A percentile compares a stretch with the other conserved stretches of the same genome.
These are phyloP conservation scores for Onygena corvina DNA, from an alignment of 2,329 filamentous ascomycete genomes.

Conservation along the genomic window DNA sequence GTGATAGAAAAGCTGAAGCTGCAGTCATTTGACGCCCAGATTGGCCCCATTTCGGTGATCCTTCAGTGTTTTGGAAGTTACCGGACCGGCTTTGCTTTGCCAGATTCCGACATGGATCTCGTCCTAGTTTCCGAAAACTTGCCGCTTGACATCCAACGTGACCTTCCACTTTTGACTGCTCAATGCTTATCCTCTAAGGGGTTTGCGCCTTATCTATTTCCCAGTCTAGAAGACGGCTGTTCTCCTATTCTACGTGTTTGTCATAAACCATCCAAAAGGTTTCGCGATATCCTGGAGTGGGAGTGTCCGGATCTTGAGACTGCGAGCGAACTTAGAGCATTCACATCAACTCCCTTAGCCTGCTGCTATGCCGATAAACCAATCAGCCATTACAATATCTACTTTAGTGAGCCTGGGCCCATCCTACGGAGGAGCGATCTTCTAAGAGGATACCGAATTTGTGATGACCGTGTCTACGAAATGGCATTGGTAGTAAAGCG, in stretches of 20 bases:
- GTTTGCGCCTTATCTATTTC: slow-evolving; percentile 64
- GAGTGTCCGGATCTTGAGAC: slow-evolving; percentile 14
- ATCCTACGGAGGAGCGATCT: slow-evolving; percentile 74
- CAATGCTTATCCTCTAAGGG: slow-evolving; percentile 59
- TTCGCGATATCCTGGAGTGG: slow-evolving; percentile 34
- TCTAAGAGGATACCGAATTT: slow-evolving; percentile 68
- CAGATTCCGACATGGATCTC: slow-evolving; percentile 83
- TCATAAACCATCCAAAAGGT: slow-evolving; percentile 50
- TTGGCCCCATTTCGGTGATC: neutral
- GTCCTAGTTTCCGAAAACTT: slow-evolving; percentile 35
- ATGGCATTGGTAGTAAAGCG: slow-evolving; percentile 80
- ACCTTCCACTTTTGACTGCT: slow-evolving; percentile 63
- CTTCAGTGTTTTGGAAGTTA: slow-evolving; percentile 69
- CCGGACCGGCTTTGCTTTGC: slow-evolving; percentile 72
- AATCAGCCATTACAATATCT: slow-evolving; percentile 51
- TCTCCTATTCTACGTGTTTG: slow-evolving; percentile 85
- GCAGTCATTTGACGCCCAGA: neutral
- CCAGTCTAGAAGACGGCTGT: slow-evolving; percentile 47
- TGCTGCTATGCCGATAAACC: neutral
- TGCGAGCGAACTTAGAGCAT: neutral
- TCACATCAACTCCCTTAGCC: neutral
- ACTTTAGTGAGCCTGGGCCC: slow-evolving; percentile 66
- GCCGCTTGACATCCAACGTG: slow-evolving; percentile 45
- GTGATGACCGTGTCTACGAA: slow-evolving; percentile 62
- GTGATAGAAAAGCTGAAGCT: slow-evolving; percentile 6